Evolutionary conservation across 805 yeast genomes (phyloP).

Genomic region (Grigorovia humatica): DNA sequence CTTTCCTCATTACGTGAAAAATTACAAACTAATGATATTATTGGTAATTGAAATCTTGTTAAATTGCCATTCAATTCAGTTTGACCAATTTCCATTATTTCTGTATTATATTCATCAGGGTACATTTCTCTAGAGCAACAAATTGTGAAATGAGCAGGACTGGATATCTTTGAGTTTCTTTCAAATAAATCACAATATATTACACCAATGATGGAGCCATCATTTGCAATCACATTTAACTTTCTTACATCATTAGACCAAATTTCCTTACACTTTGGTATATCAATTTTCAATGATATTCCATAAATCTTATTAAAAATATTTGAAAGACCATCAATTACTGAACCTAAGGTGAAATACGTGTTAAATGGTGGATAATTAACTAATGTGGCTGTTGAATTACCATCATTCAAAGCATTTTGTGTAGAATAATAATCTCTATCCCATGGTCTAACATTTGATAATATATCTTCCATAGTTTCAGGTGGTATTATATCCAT

Average conservation of each 20-base stretch:
- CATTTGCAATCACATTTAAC: conserved; percentile 60
- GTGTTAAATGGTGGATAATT: conserved; percentile 39
- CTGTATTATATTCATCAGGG: conserved; percentile 37
- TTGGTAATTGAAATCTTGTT: conserved; percentile 67
- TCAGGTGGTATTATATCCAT: conserved; percentile 6
- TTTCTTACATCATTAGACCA: conserved; percentile 86
- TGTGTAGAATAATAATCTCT: conserved; percentile 47
- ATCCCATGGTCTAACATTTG: conserved; percentile 78
- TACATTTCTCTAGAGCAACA: conserved; percentile 83
- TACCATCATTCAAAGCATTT: not conserved
- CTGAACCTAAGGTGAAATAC: conserved; percentile 76
- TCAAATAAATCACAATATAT: conserved; percentile 84
- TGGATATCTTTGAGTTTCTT: conserved; percentile 60
- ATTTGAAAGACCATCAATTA: conserved; percentile 70
- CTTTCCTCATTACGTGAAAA: conserved; percentile 38
- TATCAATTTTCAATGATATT: conserved; percentile 58
- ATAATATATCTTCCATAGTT: conserved; percentile 33
- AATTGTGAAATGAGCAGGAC: conserved; percentile 93
- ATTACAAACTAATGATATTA: conserved; percentile 81
- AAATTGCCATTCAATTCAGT: conserved; percentile 28
- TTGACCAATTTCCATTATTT: conserved; percentile 27
- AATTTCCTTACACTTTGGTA: conserved; percentile 59
- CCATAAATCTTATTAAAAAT: conserved; percentile 68
- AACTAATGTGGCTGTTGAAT: not conserved
- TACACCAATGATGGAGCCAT: conserved; percentile 58